Conservation (phyloP, 1,139 yeast species). For the Pichia sp. region DNA sequence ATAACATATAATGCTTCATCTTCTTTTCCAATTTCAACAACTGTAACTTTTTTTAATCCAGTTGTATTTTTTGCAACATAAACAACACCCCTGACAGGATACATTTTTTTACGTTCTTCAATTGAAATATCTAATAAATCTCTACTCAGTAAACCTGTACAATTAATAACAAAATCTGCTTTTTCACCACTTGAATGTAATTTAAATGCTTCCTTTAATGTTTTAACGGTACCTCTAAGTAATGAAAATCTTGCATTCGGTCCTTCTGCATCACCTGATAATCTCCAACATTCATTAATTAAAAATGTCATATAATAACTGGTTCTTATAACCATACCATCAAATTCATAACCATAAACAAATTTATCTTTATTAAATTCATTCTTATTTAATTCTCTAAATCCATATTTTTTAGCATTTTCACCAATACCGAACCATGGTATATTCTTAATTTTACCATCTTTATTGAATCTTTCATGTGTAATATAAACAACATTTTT, state of each 20-base stretch:
- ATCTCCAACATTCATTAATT: conserved; percentile 32
- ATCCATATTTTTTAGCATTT: conserved; percentile 25
- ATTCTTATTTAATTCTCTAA: conserved; percentile 25
- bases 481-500: conserved; percentile 31
- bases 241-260: conserved; percentile 34
- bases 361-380: conserved; percentile 31
- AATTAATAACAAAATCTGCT: conserved; percentile 40
- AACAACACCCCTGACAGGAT: conserved; percentile 42
- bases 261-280: conserved; percentile 14
- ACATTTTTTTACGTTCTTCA: conserved; percentile 22
- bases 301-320: conserved; percentile 45
- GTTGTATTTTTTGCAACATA: conserved; percentile 36
- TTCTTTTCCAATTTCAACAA: conserved; percentile 28
- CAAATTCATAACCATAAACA: conserved; percentile 37
- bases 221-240: conserved; percentile 21
- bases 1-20: conserved; percentile 41
- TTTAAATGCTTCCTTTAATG: conserved; percentile 21
- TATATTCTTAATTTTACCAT: conserved; percentile 13
- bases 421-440: conserved; percentile 44
- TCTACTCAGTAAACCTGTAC: conserved; percentile 41
- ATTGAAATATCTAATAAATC: conserved; percentile 32
- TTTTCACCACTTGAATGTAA: conserved; percentile 15
- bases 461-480: conserved; percentile 23
- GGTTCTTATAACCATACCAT: conserved; percentile 45
- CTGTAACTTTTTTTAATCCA: conserved; percentile 17